phyloP scores from a whole-genome alignment of 768 basidiomycete species.

The Calocera viscosa region DNA sequence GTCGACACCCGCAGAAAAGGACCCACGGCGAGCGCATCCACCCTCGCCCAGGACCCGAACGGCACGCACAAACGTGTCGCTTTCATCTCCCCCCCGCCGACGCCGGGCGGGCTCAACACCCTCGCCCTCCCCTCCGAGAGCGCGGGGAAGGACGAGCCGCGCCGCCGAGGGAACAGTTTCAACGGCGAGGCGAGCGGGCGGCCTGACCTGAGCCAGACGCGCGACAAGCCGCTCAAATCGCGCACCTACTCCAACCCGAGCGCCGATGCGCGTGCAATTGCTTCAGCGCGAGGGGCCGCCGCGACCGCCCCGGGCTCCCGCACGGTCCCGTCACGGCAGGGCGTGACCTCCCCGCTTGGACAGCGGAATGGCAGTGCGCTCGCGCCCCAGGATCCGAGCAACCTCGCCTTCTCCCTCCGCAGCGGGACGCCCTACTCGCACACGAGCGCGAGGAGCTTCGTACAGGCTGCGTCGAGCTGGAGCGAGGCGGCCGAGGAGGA shows the following conservation, averaged over 20 bases:
- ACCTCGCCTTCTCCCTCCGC: constrained; percentile 40
- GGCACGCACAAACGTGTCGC: constrained; percentile 64
- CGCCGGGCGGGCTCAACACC: constrained; percentile 41
- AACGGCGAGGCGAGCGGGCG: neutral
- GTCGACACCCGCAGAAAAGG: constrained; percentile 26
- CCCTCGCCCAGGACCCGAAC: constrained; percentile 32
- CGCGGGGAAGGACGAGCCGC: neutral
- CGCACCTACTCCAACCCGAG: neutral
- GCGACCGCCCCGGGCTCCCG: no score
- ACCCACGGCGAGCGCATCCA: constrained; percentile 18
- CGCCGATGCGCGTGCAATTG: neutral
- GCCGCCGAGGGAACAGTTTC: neutral
- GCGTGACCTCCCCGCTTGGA: neutral
- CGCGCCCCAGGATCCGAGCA: neutral
- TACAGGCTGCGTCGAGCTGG: constrained; percentile 38
- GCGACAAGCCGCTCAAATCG: neutral
- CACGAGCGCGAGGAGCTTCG: constrained; percentile 36
- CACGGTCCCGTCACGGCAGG: neutral
- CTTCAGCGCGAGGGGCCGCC: no score
- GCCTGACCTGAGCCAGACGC: neutral
- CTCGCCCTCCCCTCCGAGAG: constrained; percentile 22
- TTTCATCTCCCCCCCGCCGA: constrained; percentile 70
- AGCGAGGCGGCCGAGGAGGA: constrained; percentile 91
- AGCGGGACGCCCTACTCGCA: constrained; percentile 74
- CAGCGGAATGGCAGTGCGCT: neutral